Evolutionary conservation across 257 asterid genomes (phyloP).

Genomic region (Przewalskia tangutica): DNA sequence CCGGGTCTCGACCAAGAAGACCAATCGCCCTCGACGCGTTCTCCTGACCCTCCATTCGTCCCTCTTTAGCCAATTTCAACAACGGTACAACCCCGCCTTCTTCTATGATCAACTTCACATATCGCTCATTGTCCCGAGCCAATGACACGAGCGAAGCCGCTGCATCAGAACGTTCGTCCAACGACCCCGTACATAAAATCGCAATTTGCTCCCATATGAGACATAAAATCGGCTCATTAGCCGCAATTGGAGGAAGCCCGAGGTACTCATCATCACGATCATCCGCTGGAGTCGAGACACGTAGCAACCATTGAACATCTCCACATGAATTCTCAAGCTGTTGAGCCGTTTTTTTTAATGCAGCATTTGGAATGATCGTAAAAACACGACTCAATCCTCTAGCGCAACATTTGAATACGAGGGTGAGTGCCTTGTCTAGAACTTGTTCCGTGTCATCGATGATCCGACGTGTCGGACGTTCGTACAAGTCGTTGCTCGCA

Average conservation of each 20-base stretch:
- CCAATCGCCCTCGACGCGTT: slow-evolving; percentile 15
- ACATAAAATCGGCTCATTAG: slow-evolving; percentile 18
- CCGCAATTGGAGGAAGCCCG: slow-evolving; percentile 22
- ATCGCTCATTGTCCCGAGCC: slow-evolving; percentile 13
- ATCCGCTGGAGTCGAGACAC: slow-evolving; percentile 13
- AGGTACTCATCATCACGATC: slow-evolving; percentile 20
- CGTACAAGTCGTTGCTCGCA: slow-evolving; percentile 14
- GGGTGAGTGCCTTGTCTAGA: slow-evolving; percentile 17
- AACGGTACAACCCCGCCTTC: slow-evolving; percentile 16
- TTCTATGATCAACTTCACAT: slow-evolving; percentile 13
- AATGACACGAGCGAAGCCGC: slow-evolving; percentile 17
- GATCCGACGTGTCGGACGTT: slow-evolving; percentile 18
- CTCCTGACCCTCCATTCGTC: slow-evolving; percentile 11
- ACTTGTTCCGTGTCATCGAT: slow-evolving; percentile 21
- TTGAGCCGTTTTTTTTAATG: slow-evolving; percentile 13
- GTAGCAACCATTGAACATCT: slow-evolving; percentile 21
- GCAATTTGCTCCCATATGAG: slow-evolving; percentile 24
- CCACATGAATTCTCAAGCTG: slow-evolving; percentile 26
- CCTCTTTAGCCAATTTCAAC: slow-evolving; percentile 17
- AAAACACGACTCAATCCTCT: slow-evolving; percentile 14
- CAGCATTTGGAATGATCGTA: slow-evolving; percentile 17
- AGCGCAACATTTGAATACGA: slow-evolving; percentile 15
- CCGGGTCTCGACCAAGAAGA: slow-evolving; percentile 16
- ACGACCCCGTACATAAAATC: slow-evolving; percentile 11
- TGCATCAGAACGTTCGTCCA: slow-evolving; percentile 21